Base-by-base conservation (phyloP, 2,329 filamentous ascomycete genomes). In the Ustulina deusta region DNA sequence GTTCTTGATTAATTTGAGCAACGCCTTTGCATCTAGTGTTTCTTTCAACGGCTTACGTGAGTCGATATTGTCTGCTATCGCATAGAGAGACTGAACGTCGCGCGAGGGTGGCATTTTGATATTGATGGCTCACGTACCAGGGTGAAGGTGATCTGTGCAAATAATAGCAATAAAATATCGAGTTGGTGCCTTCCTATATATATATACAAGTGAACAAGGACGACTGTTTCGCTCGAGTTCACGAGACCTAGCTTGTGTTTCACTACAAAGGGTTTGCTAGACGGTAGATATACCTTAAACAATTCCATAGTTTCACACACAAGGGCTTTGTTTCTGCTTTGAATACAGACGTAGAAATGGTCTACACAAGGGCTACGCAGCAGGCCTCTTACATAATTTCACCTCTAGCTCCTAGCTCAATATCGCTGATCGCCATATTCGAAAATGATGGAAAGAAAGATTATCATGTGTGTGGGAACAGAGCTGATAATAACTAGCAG, bases 81-180 rank as follows among this genome's bases (percentile, higher is more conserved):
- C n/a, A n/a, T n/a, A n/a, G n/a, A n/a, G n/a, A n/a, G n/a, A n/a
- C n/a, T n/a, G n/a, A n/a, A n/a, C n/a, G n/a, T n/a, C n/a, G n/a
- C n/a, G n/a, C n/a, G n/a, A n/a, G n/a, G 25, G 15, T 32, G 60
- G 5, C 60, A 63, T 63, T 49, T 56, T 63, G 40, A 48, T 63
- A 29, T 40, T 63, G 17, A 29, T 61, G 22, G 44, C 1, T 38
- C 6, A 36, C n/a, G n/a, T n/a, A n/a, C n/a, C n/a, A n/a, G n/a
- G n/a, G 34, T 36, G 34, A 36, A 6, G 34, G 11, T 36, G 34
- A 36, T 6, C 6, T 36, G 11, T 36, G 34, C n/a, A n/a, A n/a
- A n/a, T n/a, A 36, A 6, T 6, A 6, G 34, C 6, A 36, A 29
- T 15, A 7, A 29, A 15, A 55, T 55, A 27, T 38, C 27, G 36